Percentiles rank a stretch among this genome's conserved stretches.
Conservation (phyloP, 2,329 filamentous ascomycete species). For the Phoma sp. region DNA sequence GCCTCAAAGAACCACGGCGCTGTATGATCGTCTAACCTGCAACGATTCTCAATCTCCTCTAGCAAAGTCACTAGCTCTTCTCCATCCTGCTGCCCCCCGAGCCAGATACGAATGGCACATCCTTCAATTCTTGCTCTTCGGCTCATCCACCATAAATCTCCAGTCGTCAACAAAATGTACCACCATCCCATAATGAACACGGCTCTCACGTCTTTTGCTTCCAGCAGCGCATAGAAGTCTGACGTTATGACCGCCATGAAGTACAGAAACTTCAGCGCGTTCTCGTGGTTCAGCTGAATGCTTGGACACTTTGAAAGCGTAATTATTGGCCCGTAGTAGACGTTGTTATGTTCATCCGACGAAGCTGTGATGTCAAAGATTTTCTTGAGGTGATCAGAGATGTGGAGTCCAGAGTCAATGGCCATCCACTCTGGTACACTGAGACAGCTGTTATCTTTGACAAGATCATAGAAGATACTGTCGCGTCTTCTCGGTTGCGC, state of each 20-base stretch:
- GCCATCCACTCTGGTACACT: conserved; percentile 20
- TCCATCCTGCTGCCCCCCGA: conserved; percentile 25
- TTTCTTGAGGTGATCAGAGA: conserved; percentile 44
- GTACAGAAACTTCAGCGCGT: conserved; percentile 54
- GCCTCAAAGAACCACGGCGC: conserved; percentile 1
- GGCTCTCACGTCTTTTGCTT: conserved; percentile 59
- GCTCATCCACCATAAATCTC: conserved; percentile 38
- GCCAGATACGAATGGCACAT: conserved; percentile 31
- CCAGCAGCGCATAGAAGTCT: conserved; percentile 55
- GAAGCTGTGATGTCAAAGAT: conserved; percentile 37
- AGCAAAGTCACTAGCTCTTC: conserved; percentile 10
- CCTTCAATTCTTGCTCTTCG: conserved; percentile 35
- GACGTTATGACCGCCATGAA: conserved; percentile 57
- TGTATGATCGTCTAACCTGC: background rate
- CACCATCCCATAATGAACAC: conserved; percentile 64
- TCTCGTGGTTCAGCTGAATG: conserved; percentile 48
- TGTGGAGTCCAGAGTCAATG: conserved; percentile 15
- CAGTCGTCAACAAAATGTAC: conserved; percentile 54
- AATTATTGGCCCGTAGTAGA: conserved; percentile 41
- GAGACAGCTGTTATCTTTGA: conserved; percentile 26
- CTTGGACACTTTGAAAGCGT: conserved; percentile 50
- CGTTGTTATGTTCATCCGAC: conserved; percentile 25
- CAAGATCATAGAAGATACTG: conserved; percentile 54
- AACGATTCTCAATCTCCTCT: conserved; percentile 7
- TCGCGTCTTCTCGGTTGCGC: conserved; percentile 57